Conservation (phyloP, 169 alveolate species). For the Babesia bovis region DNA sequence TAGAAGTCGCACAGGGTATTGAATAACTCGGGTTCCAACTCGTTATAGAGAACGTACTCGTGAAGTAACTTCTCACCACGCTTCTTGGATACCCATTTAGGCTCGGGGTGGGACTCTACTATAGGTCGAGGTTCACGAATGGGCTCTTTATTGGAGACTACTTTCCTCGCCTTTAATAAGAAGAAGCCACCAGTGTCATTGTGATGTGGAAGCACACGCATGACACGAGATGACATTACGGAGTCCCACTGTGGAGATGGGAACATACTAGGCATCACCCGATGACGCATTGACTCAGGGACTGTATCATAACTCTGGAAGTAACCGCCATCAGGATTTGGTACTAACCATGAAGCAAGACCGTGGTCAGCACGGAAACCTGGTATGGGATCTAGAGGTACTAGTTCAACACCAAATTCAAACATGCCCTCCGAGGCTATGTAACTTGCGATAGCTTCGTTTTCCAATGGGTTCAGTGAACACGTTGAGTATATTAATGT, state of each 20-base stretch:
- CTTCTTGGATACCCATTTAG: conserved; percentile 1
- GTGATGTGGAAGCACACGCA: conserved; percentile 92
- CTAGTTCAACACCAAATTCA: conserved; percentile 55
- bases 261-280: conserved; percentile 53
- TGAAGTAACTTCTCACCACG: conserved; percentile 54
- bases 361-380: conserved; percentile 67
- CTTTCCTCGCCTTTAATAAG: conserved; percentile 73
- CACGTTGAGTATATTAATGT: conserved; percentile 93
- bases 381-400: conserved; percentile 42
- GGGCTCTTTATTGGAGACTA: neutral
- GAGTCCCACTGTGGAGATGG: conserved; percentile 46
- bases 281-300: conserved; percentile 68
- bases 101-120: neutral
- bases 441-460: conserved; percentile 84
- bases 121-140: conserved; percentile 3
- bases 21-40: conserved; percentile 14
- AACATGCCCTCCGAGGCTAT: conserved; percentile 52
- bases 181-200: conserved; percentile 95
- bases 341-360: conserved; percentile 67
- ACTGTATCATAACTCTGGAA: conserved; percentile 62
- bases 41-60: conserved; percentile 26
- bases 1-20: conserved; percentile 23
- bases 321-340: conserved; percentile 61
- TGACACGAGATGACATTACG: conserved; percentile 67
- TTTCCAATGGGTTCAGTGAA: conserved; percentile 94